A percentile compares a stretch with the other conserved stretches of the same genome.
Evolutionary conservation across 805 yeast species (phyloP).

Genomic region (Candida nitratophila): DNA sequence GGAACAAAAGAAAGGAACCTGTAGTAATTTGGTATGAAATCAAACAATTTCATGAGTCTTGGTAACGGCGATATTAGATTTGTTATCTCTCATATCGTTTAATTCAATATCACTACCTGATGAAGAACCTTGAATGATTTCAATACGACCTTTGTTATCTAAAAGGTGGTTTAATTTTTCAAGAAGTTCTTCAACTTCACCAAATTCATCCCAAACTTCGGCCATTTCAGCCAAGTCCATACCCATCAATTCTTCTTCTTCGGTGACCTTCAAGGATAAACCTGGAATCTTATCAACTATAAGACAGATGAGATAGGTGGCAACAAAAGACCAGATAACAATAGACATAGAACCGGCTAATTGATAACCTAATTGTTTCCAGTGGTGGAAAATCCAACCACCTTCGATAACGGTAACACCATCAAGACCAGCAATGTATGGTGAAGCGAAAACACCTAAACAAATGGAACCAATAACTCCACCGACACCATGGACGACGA

Average conservation of each 20-base stretch:
- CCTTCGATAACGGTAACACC: conserved; percentile 36
- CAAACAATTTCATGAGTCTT: conserved; percentile 1
- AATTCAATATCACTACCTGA: not conserved
- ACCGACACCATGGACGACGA: conserved; percentile 41
- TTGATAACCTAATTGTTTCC: conserved; percentile 39
- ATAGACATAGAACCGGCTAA: conserved; percentile 36
- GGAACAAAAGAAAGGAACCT: not conserved
- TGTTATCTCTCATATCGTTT: not conserved
- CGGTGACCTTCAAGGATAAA: conserved; percentile 34
- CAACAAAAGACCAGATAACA: conserved; percentile 37
- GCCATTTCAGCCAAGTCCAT: conserved; percentile 45
- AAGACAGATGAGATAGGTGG: conserved; percentile 37
- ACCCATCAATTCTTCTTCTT: conserved; percentile 44
- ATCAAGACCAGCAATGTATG: conserved; percentile 35
- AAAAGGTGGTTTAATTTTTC: not conserved
- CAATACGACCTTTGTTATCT: not conserved
- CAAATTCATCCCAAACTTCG: conserved; percentile 19
- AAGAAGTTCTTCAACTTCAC: not conserved
- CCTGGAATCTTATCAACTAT: conserved; percentile 47
- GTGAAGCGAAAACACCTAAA: conserved; percentile 38
- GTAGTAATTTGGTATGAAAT: too few species aligned
- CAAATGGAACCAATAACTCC: conserved; percentile 38
- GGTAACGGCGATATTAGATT: not conserved
- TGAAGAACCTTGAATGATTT: not conserved
- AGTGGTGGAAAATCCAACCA: conserved; percentile 41